phyloP scores from a whole-genome alignment of 768 basidiomycete species.

The Termitomyces sp. region DNA sequence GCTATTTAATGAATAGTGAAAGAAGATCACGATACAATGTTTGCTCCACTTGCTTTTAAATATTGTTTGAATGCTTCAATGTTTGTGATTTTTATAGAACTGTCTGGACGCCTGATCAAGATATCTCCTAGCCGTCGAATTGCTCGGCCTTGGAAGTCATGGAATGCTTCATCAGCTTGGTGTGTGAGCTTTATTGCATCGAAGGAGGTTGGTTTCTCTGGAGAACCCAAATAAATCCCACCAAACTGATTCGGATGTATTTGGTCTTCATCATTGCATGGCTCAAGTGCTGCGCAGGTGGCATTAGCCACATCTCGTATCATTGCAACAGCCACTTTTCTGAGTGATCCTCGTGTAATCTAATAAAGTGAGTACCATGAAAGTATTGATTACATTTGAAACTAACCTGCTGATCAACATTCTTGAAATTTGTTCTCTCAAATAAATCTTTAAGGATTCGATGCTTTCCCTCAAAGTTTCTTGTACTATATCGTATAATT shows the following conservation, averaged over 20 bases:
- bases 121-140: background rate
- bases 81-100: background rate
- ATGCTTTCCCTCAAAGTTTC: conserved; percentile 31
- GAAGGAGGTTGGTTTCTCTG: background rate
- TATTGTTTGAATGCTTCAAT: background rate
- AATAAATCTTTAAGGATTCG: conserved; percentile 27
- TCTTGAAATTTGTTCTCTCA: conserved; percentile 31
- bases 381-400: background rate
- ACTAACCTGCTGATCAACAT: conserved; percentile 30
- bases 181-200: background rate
- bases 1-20: no score
- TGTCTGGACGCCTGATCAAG: background rate
- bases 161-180: background rate
- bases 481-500: conserved; percentile 29
- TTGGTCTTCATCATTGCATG: background rate
- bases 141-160: background rate
- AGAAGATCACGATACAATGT: conserved; percentile 3
- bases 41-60: background rate
- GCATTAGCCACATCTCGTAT: background rate
- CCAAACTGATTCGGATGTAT: background rate
- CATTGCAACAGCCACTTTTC: conserved; percentile 3
- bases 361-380: background rate
- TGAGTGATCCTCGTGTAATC: background rate
- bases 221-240: background rate
- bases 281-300: background rate